phyloP scores from a whole-genome alignment of 768 basidiomycete species.

The Russula lepida region DNA sequence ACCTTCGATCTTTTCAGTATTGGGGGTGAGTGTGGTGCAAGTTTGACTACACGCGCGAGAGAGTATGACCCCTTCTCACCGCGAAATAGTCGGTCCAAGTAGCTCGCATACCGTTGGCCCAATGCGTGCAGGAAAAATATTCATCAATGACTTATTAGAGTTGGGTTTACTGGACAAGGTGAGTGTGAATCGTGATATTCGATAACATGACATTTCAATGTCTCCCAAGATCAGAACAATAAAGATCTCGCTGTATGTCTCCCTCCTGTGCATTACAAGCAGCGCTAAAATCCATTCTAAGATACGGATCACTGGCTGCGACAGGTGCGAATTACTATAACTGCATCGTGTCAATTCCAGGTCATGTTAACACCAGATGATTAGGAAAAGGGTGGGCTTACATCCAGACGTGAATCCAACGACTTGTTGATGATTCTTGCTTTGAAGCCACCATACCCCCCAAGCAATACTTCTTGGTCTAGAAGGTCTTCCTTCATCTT shows the following conservation, averaged over 20 bases:
- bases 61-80: background rate
- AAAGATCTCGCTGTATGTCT: constrained; percentile 73
- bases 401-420: constrained; percentile 5
- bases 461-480: constrained; percentile 79
- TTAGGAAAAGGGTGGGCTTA: constrained; percentile 65
- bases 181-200: constrained; percentile 10
- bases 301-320: constrained; percentile 89
- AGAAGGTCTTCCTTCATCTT: constrained; percentile 37
- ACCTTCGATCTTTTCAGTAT: constrained; percentile 91
- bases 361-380: constrained; percentile 9
- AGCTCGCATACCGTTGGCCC: constrained; percentile 66
- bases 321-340: constrained; percentile 56
- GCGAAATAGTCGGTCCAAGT: constrained; percentile 42
- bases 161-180: constrained; percentile 64
- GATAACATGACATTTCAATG: background rate
- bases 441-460: constrained; percentile 69
- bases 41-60: background rate
- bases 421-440: background rate
- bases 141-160: constrained; percentile 66
- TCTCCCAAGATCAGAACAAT: constrained; percentile 55
- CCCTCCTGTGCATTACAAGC: background rate
- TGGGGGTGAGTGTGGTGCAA: constrained; percentile 48
- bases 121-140: constrained; percentile 91
- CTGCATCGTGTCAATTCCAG: background rate
- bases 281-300: constrained; percentile 25